These are phyloP conservation scores for Boletus smithii DNA, from an alignment of 1,284 basidiomycete genomes.

Conservation along the genomic window DNA sequence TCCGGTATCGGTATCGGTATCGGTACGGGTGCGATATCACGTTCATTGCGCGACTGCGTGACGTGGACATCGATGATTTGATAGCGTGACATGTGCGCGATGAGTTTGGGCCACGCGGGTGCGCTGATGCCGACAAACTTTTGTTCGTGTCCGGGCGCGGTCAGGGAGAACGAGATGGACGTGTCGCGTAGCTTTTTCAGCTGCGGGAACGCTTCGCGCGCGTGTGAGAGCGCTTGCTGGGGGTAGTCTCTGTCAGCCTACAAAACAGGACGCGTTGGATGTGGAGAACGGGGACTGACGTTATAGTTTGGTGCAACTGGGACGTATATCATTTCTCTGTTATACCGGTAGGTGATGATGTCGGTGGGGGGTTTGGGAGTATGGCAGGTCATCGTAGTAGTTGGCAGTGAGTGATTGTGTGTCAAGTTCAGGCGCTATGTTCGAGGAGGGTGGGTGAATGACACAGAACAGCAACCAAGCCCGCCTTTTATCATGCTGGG, in stretches of 20 bases:
- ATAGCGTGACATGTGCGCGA: constrained; percentile 44
- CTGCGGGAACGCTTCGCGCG: constrained; percentile 43
- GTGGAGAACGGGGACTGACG: constrained; percentile 32
- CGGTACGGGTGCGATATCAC: too few species aligned
- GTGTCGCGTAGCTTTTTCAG: constrained; percentile 40
- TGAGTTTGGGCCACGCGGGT: constrained; percentile 52
- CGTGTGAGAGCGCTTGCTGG: constrained; percentile 55
- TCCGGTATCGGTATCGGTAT: constrained; percentile 10
- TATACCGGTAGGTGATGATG: constrained; percentile 51
- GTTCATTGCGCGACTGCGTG: constrained; percentile 4
- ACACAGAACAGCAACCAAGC: too few species aligned
- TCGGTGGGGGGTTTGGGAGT: constrained; percentile 27
- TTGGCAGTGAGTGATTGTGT: too few species aligned
- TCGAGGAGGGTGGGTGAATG: too few species aligned
- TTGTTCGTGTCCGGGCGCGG: constrained; percentile 33
- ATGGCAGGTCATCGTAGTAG: constrained; percentile 13
- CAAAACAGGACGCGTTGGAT: too few species aligned
- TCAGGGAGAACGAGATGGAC: constrained; percentile 47
- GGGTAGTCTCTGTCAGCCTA: not conserved
- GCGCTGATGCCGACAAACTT: constrained; percentile 49
- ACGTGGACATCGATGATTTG: constrained; percentile 54
- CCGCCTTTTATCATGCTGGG: too few species aligned
- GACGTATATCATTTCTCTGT: constrained; percentile 51
- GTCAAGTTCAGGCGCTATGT: too few species aligned
- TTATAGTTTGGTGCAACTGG: constrained; percentile 44